Evolutionary conservation across 805 yeast species (phyloP).

Genomic region (Saccharomycopsis synnaedendra): DNA sequence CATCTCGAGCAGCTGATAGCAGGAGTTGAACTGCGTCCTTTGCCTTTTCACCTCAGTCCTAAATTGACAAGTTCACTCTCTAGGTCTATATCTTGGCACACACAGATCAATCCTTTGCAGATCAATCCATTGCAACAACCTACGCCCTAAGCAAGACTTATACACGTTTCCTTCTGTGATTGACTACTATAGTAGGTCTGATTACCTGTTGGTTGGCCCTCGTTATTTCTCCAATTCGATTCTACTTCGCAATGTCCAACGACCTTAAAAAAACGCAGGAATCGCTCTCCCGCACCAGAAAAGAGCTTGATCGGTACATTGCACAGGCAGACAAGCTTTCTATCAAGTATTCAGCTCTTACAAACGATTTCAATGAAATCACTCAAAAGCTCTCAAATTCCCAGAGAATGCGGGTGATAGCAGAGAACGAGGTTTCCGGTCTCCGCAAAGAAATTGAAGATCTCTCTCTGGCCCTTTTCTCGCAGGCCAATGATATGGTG

Average conservation of each 20-base stretch:
- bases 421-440: slow-evolving; percentile 48
- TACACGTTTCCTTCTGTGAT: too few relatives aligned
- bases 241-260: slow-evolving; percentile 17
- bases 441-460: slow-evolving; percentile 72
- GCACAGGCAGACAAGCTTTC: slow-evolving; percentile 11
- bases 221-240: too few relatives aligned
- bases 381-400: slow-evolving; percentile 11
- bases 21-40: too few relatives aligned
- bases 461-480: slow-evolving; percentile 62
- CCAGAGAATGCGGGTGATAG: slow-evolving; percentile 20
- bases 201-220: too few relatives aligned
- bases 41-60: too few relatives aligned
- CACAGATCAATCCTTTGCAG: too few relatives aligned
- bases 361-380: slow-evolving; percentile 14
- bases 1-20: too few relatives aligned
- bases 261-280: slow-evolving; percentile 4
- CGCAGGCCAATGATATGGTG: slow-evolving; percentile 80
- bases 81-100: too few relatives aligned
- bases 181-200: too few relatives aligned
- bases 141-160: too few relatives aligned
- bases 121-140: too few relatives aligned
- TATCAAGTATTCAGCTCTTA: slow-evolving; percentile 11
- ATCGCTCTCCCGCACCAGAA: slow-evolving; percentile 6
- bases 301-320: slow-evolving; percentile 12
- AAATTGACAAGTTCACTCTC: too few relatives aligned